A percentile compares a stretch with the other conserved stretches of the same genome.
phyloP scores from a whole-genome alignment of 768 basidiomycete species.

The Boletus reticulatus region DNA sequence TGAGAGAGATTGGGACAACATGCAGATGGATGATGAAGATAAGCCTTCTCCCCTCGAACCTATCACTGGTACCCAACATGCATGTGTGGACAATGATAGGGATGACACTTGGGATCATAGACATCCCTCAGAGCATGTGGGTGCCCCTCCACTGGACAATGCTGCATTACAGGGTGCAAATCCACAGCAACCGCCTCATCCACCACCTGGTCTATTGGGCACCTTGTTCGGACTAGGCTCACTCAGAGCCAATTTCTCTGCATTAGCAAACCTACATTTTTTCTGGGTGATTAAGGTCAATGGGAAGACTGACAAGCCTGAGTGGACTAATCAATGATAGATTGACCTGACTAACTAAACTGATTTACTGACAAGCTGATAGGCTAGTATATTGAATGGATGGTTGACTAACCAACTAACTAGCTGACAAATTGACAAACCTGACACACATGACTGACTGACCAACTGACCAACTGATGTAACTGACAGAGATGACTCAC shows the following conservation, averaged over 20 bases:
- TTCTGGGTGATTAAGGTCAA: too few relatives aligned
- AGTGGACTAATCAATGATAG: too few relatives aligned
- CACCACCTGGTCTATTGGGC: slow-evolving; percentile 22
- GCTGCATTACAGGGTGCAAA: slow-evolving; percentile 23
- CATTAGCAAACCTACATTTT: too few relatives aligned
- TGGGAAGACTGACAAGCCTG: too few relatives aligned
- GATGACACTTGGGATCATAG: slow-evolving; percentile 61
- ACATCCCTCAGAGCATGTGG: slow-evolving; percentile 59
- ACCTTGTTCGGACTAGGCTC: slow-evolving; percentile 25
- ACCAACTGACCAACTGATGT: too few relatives aligned
- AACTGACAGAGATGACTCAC: too few relatives aligned
- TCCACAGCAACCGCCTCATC: slow-evolving; percentile 18
- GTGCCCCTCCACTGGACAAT: slow-evolving; percentile 26
- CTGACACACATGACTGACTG: too few relatives aligned
- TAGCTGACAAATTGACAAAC: too few relatives aligned
- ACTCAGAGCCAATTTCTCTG: slow-evolving; percentile 9
- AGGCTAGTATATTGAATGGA: too few relatives aligned
- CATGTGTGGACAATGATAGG: slow-evolving; percentile 59
- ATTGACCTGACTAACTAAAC: too few relatives aligned
- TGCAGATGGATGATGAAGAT: slow-evolving; percentile 31
- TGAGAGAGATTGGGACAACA: slow-evolving; percentile 30
- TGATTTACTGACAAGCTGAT: too few relatives aligned
- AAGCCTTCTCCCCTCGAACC: slow-evolving; percentile 33
- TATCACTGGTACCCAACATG: slow-evolving; percentile 41
- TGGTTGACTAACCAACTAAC: too few relatives aligned